These are phyloP conservation scores for Penicillium tannophilum DNA, from an alignment of 495 filamentous ascomycete species.

Conservation along the genomic window DNA sequence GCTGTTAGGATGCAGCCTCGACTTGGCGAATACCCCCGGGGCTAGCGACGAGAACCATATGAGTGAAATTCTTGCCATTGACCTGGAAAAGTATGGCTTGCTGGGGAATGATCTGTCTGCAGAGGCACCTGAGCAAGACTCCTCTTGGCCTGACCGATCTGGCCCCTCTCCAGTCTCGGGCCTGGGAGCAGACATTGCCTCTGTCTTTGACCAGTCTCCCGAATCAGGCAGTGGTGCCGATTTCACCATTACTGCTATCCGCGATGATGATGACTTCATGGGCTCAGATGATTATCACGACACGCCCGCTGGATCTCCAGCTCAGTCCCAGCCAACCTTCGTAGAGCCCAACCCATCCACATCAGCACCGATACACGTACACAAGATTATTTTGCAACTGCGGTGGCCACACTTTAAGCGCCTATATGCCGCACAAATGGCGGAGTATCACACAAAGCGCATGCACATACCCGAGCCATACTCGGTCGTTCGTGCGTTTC, in stretches of 20 bases:
- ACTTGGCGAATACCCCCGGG: slow-evolving; percentile 53
- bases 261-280: slow-evolving; percentile 58
- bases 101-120: slow-evolving; percentile 73
- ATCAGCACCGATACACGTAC: slow-evolving; percentile 85
- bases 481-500: slow-evolving; percentile 87
- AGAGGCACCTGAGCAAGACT: slow-evolving; percentile 59
- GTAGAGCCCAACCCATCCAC: slow-evolving; percentile 63
- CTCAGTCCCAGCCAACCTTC: slow-evolving; percentile 56
- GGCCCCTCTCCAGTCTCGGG: slow-evolving; percentile 54
- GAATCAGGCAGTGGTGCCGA: slow-evolving; percentile 81
- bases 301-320: slow-evolving; percentile 33
- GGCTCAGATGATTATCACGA: slow-evolving; percentile 60
- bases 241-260: slow-evolving; percentile 80
- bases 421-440: slow-evolving; percentile 89
- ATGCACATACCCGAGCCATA: slow-evolving; percentile 99
- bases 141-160: slow-evolving; percentile 53
- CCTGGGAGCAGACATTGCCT: slow-evolving; percentile 78
- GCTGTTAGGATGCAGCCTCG: slow-evolving; percentile 87
- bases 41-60: slow-evolving; percentile 79
- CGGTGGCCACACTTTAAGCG: slow-evolving; percentile 96
- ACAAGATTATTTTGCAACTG: slow-evolving; percentile 88
- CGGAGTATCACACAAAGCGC: slow-evolving; percentile 91
- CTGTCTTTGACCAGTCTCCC: slow-evolving; percentile 79
- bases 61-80: slow-evolving; percentile 89
- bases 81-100: slow-evolving; percentile 82